Evolutionary conservation across 768 basidiomycete genomes (phyloP).

Genomic region (Gautieria morchelliformis): DNA sequence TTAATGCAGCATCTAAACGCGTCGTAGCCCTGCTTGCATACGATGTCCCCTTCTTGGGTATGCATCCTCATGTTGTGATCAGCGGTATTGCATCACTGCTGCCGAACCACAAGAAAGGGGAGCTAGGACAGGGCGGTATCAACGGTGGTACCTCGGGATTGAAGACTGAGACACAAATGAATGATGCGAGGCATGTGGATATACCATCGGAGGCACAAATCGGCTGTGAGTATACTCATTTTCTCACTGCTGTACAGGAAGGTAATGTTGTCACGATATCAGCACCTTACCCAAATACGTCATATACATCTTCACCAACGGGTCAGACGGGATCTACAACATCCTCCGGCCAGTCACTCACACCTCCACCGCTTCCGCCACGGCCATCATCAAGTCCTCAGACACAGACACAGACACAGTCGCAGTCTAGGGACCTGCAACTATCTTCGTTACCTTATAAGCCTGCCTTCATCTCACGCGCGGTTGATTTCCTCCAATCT

Average conservation of each 20-base stretch:
- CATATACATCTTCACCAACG: too few species aligned
- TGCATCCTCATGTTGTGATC: conserved; percentile 54
- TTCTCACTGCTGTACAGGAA: too few species aligned
- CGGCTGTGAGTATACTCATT: background rate
- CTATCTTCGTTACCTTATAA: background rate
- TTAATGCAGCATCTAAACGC: conserved; percentile 24
- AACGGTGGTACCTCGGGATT: conserved; percentile 7
- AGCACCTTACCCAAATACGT: too few species aligned
- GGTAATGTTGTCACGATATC: background rate
- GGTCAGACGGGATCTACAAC: too few species aligned
- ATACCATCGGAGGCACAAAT: background rate
- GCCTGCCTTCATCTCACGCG: conserved; percentile 24
- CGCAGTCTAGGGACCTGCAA: background rate
- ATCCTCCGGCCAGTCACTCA: background rate
- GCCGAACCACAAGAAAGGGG: conserved; percentile 19
- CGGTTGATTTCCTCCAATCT: conserved; percentile 29
- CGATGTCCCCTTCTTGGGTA: conserved; percentile 49
- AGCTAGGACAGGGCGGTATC: background rate
- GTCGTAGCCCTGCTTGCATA: conserved; percentile 48
- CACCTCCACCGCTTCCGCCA: background rate
- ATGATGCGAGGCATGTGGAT: conserved; percentile 31
- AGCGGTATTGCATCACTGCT: conserved; percentile 46
- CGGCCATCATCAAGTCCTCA: background rate
- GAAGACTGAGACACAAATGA: conserved; percentile 32
- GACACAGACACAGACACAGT: background rate